A percentile compares a stretch with the other conserved stretches of the same genome.
Evolutionary conservation across 345 rosid species (phyloP).

Genomic region (Gossypioides kirkii): DNA sequence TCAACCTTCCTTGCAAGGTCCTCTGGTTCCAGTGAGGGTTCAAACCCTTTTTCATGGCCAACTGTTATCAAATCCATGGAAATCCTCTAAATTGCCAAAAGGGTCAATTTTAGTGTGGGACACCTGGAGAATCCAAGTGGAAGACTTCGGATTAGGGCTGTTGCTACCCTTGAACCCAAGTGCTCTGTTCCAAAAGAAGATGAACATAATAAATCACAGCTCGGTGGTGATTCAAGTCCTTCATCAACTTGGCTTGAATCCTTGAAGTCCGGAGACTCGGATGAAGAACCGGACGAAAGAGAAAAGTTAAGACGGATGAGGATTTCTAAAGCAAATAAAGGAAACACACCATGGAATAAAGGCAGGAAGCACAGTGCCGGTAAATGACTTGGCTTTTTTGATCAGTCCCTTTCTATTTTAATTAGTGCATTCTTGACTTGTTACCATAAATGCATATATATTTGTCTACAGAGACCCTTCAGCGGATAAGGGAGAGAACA

Average conservation of each 20-base stretch:
- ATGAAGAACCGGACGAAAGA: conserved; percentile 44
- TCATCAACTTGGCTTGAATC: conserved; percentile 18
- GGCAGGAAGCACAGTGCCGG: conserved; percentile 97
- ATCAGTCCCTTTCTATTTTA: conserved; percentile 2
- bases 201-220: conserved; percentile 19
- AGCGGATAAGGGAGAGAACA: conserved; percentile 79
- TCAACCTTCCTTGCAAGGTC: conserved; percentile 64
- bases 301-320: conserved; percentile 74
- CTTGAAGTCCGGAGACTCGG: conserved; percentile 26
- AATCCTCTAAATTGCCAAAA: conserved; percentile 35
- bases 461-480: conserved; percentile 66
- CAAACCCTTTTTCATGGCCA: conserved; percentile 37
- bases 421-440: background rate
- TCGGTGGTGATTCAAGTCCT: conserved; percentile 26
- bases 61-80: conserved; percentile 42
- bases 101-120: conserved; percentile 19
- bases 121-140: conserved; percentile 24
- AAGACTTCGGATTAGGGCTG: conserved; percentile 29
- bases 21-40: conserved; percentile 46
- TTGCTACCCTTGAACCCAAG: conserved; percentile 36
- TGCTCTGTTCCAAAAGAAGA: conserved; percentile 18
- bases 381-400: conserved; percentile 16
- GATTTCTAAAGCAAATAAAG: conserved; percentile 89
- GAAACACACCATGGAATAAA: conserved; percentile 96
- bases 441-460: conserved; percentile 2